phyloP scores from a whole-genome alignment of 257 asterid genomes.

The Solanum pinnatisectum region DNA sequence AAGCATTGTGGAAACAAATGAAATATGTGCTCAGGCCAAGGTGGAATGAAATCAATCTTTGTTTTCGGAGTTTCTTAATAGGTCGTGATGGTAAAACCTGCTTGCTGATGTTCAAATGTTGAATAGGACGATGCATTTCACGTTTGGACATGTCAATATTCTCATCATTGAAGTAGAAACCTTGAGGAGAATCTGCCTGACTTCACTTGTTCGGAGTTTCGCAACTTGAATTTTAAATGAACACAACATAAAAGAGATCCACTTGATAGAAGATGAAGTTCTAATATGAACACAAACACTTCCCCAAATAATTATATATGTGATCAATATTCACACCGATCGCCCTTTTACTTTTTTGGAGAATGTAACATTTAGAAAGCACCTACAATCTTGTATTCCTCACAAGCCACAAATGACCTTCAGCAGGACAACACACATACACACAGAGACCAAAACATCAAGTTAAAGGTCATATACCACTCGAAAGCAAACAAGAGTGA shows the following conservation, averaged over 20 bases:
- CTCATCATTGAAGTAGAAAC: too few relatives aligned
- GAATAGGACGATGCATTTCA: too few relatives aligned
- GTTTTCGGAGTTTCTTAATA: too few relatives aligned
- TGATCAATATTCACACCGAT: neutral
- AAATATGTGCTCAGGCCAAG: too few relatives aligned
- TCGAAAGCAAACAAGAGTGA: neutral
- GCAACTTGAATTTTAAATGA: neutral
- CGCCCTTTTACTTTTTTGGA: neutral
- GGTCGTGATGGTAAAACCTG: too few relatives aligned
- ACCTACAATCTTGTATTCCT: neutral
- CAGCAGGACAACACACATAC: neutral
- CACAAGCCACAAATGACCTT: neutral
- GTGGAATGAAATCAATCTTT: too few relatives aligned
- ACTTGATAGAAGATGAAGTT: neutral
- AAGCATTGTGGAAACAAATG: too few relatives aligned
- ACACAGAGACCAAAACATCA: neutral
- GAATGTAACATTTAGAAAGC: neutral
- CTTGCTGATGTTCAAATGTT: too few relatives aligned
- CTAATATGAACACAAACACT: neutral
- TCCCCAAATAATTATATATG: too few relatives aligned
- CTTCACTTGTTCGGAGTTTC: too few relatives aligned
- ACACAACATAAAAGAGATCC: neutral
- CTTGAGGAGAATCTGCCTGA: too few relatives aligned
- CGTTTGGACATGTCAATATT: too few relatives aligned
- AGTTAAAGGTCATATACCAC: neutral